Base-by-base conservation (phyloP, 169 alveolate genomes). In the Toxoplasma gondii region DNA sequence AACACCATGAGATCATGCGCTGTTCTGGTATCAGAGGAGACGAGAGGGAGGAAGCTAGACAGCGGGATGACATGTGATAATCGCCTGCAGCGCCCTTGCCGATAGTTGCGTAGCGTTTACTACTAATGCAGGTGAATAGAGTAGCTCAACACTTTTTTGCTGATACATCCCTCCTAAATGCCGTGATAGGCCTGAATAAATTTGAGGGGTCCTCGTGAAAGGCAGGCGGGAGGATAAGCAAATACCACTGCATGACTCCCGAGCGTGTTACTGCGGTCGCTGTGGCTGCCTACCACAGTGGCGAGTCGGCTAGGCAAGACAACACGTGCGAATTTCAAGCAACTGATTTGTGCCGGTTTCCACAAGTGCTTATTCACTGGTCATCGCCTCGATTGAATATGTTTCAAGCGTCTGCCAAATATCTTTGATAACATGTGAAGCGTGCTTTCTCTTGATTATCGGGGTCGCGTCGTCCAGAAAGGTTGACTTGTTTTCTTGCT, bases 291-390 rank as follows among this genome's bases (percentile, higher is more conserved):
- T 64, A 64, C 78, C 78, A 64, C 78, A 29, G 36, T 31, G 78
- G 78, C 78, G 78, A 64, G 34, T 31, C 78, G 78, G 78, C 78
- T 64, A 64, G 78, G 78, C 78, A 64, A 64, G 78, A 64, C 78
- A 64, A 64, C 34, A 31, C 78, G 34, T 64, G 78, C 0, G 7
- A 64, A 19, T 64, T 64, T 24, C 78, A 29, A 9, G 29, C n/a
- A 64, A 29, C 24, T 64, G 78, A 17, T 7, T 64, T 64, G 78
- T 64, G 34, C 36, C 78, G 78, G 34, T 9, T 64, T 64, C n/a
- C 78, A 64, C 78, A 36, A 64, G 12, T 64, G 78, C 78, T 64
- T 19, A 29, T 31, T 64, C 36, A 0, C 12, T 0, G 27, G 36
- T 1, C 78, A 64, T 24, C 27, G 0, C 2, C 78, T 64, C 34